Evolutionary conservation across 495 filamentous ascomycete genomes (phyloP).

Genomic region (Aspergillus sparsus): DNA sequence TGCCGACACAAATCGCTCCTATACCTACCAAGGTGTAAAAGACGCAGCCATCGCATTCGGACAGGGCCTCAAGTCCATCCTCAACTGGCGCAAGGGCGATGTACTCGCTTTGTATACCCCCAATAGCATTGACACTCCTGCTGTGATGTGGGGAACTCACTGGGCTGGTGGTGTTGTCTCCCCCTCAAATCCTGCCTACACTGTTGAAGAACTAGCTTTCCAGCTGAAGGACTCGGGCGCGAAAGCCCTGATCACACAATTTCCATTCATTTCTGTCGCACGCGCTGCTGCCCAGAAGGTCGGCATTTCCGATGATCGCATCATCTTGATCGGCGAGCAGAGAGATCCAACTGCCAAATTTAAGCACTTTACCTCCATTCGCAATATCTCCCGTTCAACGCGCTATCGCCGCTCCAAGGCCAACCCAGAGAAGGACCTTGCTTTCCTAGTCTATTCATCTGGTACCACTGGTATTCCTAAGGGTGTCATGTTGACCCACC

Average conservation of each 20-base stretch:
- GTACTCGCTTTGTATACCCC: conserved; percentile 70
- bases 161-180: conserved; percentile 84
- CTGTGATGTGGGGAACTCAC: conserved; percentile 72
- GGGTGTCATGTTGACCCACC: conserved; percentile 86
- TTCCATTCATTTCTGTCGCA: conserved; percentile 60
- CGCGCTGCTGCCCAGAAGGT: conserved; percentile 64
- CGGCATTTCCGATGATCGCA: conserved; percentile 62
- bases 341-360: conserved; percentile 57
- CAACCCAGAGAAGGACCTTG: conserved; percentile 48
- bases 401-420: conserved; percentile 50
- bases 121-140: conserved; percentile 73
- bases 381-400: conserved; percentile 55
- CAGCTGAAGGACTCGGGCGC: conserved; percentile 82
- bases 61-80: conserved; percentile 68
- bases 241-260: conserved; percentile 74
- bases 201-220: conserved; percentile 79
- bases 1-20: conserved; percentile 67
- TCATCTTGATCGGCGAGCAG: conserved; percentile 79
- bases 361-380: conserved; percentile 77
- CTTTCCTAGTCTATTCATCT: conserved; percentile 79
- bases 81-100: conserved; percentile 80
- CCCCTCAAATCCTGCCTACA: conserved; percentile 88
- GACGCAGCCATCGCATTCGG: conserved; percentile 72
- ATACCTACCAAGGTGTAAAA: conserved; percentile 72
- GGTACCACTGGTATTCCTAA: conserved; percentile 94